Percentiles rank a stretch among this genome's conserved stretches.
These are phyloP conservation scores for Akanthomyces muscarius DNA, from an alignment of 2,329 filamentous ascomycete genomes.

Conservation along the genomic window DNA sequence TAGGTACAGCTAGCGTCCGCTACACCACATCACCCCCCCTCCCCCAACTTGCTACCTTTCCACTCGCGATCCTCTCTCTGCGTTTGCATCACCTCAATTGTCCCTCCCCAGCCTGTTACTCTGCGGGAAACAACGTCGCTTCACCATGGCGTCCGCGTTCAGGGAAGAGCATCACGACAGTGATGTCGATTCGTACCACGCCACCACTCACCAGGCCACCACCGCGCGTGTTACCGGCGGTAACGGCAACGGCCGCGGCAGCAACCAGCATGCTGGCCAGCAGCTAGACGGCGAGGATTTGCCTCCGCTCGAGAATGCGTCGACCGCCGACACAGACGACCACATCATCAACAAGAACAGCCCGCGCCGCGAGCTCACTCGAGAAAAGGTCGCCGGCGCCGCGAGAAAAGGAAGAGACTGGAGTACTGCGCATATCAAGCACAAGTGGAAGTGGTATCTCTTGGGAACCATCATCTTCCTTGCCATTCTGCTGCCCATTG, in stretches of 20 bases:
- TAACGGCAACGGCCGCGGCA: neutral
- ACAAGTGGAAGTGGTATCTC: slow-evolving; percentile 43
- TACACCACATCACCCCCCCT: neutral
- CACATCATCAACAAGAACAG: slow-evolving; percentile 11
- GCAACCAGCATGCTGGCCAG: neutral
- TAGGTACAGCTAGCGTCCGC: neutral
- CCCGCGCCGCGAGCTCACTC: slow-evolving; percentile 30
- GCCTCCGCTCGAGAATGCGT: slow-evolving; percentile 6
- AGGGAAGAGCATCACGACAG: slow-evolving; percentile 9
- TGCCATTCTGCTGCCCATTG: slow-evolving; percentile 17
- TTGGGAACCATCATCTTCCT: slow-evolving; percentile 29
- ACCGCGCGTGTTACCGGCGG: neutral
- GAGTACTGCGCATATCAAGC: slow-evolving; percentile 36
- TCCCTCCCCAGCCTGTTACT: neutral
- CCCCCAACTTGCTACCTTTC: neutral
- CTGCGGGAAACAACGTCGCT: slow-evolving; percentile 4
- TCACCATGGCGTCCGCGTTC: slow-evolving; percentile 15
- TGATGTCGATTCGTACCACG: neutral
- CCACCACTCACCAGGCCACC: slow-evolving; percentile 6
- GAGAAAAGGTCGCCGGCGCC: slow-evolving; percentile 7
- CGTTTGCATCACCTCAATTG: slow-evolving; percentile 5
- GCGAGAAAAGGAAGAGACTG: neutral
- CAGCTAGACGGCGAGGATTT: neutral
- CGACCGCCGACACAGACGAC: slow-evolving; percentile 4
- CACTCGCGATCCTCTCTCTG: neutral